Evolutionary conservation across 768 basidiomycete species (phyloP), one percentile per base, ranked within the genome.

Genomic region (Tylopilus sp.): DNA sequence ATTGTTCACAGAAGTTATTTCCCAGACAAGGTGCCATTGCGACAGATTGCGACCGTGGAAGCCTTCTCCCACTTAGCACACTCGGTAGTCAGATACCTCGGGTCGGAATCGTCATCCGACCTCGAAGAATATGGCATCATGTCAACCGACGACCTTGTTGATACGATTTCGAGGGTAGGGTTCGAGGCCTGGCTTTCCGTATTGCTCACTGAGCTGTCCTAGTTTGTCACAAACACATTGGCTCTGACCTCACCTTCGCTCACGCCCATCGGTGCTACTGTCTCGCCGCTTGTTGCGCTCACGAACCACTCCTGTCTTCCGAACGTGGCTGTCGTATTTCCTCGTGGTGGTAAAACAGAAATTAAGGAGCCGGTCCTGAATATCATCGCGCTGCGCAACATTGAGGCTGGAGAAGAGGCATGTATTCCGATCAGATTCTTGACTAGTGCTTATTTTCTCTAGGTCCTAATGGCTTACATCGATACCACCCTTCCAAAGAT

Each of bases 201-300:
- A 33, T 48, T 31, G 33, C 62, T 60, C 16, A 45, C 44, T 13
- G 5, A 11, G 14, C 26, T 10, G 16, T 7, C 33, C 25, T 48
- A 98, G 94, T 94, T 98, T 66, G 82, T 84, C 11, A 89, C 91
- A 8, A 99, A 99, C 66, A 87, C 96, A 0, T 89, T 98, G 64
- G 87, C 94, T 0, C 72, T 97, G 11, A 86, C 92, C 1, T 81
- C 86, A 0, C 84, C 89, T 0, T 79, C 88, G 5, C 74, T 98
- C 16, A 79, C 82, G 3, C 87, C 94, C 0, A 75, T 98, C 31
- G 96, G 96, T 7, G 85, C 86, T 3, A 83, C 87, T n/a, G 78
- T 95, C 14, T 89, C 90, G 1, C 94, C 95, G 0, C 62, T 80
- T 1, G 72, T 86, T 5, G 94, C 94, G 0, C 74, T 97, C 12